Base-by-base conservation (phyloP, 2,329 filamentous ascomycete species). In the Aspergillus sp. region DNA sequence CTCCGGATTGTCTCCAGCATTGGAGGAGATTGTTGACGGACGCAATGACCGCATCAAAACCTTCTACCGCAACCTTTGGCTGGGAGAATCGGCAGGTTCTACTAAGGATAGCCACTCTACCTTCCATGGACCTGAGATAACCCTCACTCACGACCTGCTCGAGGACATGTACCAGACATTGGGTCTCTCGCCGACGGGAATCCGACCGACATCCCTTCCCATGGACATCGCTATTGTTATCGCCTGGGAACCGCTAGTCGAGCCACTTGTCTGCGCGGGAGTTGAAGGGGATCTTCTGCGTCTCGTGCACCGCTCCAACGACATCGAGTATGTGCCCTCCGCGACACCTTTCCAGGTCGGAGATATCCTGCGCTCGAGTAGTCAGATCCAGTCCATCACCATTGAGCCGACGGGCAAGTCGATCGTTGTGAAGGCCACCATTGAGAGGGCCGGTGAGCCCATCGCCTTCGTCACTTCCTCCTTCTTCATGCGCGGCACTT, bases 221-320 rank as follows among this genome's bases (percentile, higher is more conserved):
- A 32, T 60, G 38, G 58, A 60, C 52, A 50, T 55, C 10, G 52
- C 52, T 10, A 48, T 56, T 25, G 52, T 60, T 1, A n/a, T 56
- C 8, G 58, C 58, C 11, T 60, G 58, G 58, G 54, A 48, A 21
- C 51, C 27, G 10, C 52, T 60, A 10, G 54, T 54, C 17, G 49
- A 42, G 23, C 53, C 52, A 8, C 21, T 60, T 2, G 38, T 55
- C 11, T 27, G 42, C 32, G 8, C 42, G 3, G 51, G 13, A 2
- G 30, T 60, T 15, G 38, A 52, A 1, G 58, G 52, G 5, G 58
- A 60, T 21, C 32, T 54, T 3, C 42, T 60, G n/a, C 58, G 54
- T 1, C 58, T 60, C 8, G 50, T 60, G 17, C 58, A 60, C 27
- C 36, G 23, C 50, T 55, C 52, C 6, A 56, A 55, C 23, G 54